phyloP scores from a whole-genome alignment of 306 rosid species.

The Rosa lucieae region DNA sequence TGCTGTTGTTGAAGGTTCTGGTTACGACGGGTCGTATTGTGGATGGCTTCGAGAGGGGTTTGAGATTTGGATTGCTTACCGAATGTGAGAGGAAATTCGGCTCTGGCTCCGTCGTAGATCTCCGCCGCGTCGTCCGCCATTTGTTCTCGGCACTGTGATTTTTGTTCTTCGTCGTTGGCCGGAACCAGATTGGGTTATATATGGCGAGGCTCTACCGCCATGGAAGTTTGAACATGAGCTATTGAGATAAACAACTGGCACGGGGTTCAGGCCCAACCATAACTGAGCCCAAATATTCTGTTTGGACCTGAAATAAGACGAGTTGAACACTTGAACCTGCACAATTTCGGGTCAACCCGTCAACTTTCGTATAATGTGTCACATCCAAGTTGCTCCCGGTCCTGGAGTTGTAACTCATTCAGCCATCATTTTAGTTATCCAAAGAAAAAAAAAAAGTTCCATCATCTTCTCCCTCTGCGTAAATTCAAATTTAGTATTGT shows the following conservation, averaged over 20 bases:
- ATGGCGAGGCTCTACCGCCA: constrained; percentile 7
- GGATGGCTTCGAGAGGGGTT: constrained; percentile 79
- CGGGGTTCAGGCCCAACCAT: background rate
- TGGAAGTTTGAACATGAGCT: background rate
- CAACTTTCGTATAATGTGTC: too few relatives aligned
- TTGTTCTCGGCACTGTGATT: too few relatives aligned
- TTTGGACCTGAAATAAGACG: too few relatives aligned
- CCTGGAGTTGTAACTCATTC: too few relatives aligned
- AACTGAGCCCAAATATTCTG: background rate
- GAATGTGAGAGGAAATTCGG: constrained; percentile 76
- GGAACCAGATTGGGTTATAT: background rate
- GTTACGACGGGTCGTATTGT: constrained; percentile 77
- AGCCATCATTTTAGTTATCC: too few relatives aligned
- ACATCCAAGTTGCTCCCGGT: too few relatives aligned
- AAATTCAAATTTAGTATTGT: too few relatives aligned
- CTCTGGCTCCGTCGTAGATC: constrained; percentile 67
- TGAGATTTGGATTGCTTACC: constrained; percentile 89
- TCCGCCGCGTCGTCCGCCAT: constrained; percentile 71
- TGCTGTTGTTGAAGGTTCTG: constrained; percentile 20
- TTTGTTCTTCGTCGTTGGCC: background rate
- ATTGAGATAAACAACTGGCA: background rate
- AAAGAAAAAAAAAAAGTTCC: too few relatives aligned
- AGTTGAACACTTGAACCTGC: too few relatives aligned
- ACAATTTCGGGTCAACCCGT: too few relatives aligned
- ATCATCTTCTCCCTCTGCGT: too few relatives aligned